phyloP scores from a whole-genome alignment of 176 grass and related monocot genomes.

The Pharus latifolius region DNA sequence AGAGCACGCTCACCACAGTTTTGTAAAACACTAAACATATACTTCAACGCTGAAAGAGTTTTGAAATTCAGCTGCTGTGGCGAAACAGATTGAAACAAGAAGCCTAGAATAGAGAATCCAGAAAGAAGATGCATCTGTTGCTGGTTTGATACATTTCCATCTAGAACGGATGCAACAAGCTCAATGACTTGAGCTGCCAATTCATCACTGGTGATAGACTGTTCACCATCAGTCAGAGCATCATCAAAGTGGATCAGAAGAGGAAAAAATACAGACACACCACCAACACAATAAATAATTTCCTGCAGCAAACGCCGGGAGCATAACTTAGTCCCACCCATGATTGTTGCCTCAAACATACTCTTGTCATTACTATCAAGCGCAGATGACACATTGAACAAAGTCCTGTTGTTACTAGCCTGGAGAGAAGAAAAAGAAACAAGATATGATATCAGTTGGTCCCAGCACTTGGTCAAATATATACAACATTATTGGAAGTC shows the following conservation, averaged over 20 bases:
- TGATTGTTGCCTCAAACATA: slow-evolving; percentile 68
- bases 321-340: slow-evolving; percentile 83
- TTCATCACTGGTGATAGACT: slow-evolving; percentile 34
- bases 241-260: slow-evolving; percentile 86
- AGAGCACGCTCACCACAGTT: slow-evolving; percentile 44
- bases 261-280: slow-evolving; percentile 95
- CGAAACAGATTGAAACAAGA: slow-evolving; percentile 82
- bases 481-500: slow-evolving; percentile 3
- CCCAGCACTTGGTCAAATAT: slow-evolving; percentile 8
- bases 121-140: slow-evolving; percentile 98
- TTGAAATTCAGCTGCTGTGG: slow-evolving; percentile 67
- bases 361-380: slow-evolving; percentile 70
- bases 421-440: slow-evolving; percentile 36
- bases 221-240: slow-evolving; percentile 35
- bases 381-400: slow-evolving; percentile 81
- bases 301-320: slow-evolving; percentile 77
- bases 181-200: slow-evolving; percentile 80
- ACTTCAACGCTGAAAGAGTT: slow-evolving; percentile 69
- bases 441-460: slow-evolving; percentile 13
- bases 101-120: slow-evolving; percentile 88
- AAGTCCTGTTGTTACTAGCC: slow-evolving; percentile 65
- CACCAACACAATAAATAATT: slow-evolving; percentile 98
- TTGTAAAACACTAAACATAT: slow-evolving; percentile 78
- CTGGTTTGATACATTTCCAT: slow-evolving; percentile 93
- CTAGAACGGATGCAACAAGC: slow-evolving; percentile 91